A percentile compares a stretch with the other conserved stretches of the same genome.
phyloP scores from a whole-genome alignment of 805 yeast species.

The Cyberlindnera xishuangbannaensis region DNA sequence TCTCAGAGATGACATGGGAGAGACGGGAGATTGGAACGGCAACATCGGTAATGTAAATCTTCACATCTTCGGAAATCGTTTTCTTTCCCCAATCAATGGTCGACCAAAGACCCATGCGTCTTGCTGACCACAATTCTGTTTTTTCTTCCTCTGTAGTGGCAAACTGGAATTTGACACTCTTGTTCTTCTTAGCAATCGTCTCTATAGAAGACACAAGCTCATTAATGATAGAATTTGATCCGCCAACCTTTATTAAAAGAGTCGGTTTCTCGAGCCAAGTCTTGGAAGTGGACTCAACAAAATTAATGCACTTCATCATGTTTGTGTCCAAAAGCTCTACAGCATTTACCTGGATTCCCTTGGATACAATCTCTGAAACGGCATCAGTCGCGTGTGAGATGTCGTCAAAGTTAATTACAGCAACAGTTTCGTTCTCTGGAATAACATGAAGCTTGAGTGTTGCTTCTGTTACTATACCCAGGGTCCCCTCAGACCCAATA shows the following conservation, averaged over 20 bases:
- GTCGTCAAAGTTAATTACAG: constrained; percentile 61
- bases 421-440: constrained; percentile 61
- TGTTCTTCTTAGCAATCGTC: constrained; percentile 45
- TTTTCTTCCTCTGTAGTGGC: constrained; percentile 61
- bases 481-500: constrained; percentile 73
- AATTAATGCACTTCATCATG: constrained; percentile 63
- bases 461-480: constrained; percentile 75
- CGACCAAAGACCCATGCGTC: constrained; percentile 66
- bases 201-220: constrained; percentile 43
- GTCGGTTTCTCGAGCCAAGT: constrained; percentile 58
- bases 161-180: constrained; percentile 53
- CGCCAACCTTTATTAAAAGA: constrained; percentile 59
- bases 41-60: constrained; percentile 72
- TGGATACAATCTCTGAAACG: constrained; percentile 53
- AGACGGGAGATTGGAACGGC: constrained; percentile 74
- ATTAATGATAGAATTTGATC: constrained; percentile 39
- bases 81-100: constrained; percentile 59
- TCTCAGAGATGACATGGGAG: constrained; percentile 55
- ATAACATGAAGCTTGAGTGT: constrained; percentile 63
- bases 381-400: constrained; percentile 68
- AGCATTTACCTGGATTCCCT: constrained; percentile 66
- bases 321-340: constrained; percentile 69
- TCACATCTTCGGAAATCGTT: constrained; percentile 39
- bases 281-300: constrained; percentile 45
- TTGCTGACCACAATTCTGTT: constrained; percentile 66